Evolutionary conservation across 352 stramenopile species (phyloP).

Genomic region (Phytophthora citrophthora): DNA sequence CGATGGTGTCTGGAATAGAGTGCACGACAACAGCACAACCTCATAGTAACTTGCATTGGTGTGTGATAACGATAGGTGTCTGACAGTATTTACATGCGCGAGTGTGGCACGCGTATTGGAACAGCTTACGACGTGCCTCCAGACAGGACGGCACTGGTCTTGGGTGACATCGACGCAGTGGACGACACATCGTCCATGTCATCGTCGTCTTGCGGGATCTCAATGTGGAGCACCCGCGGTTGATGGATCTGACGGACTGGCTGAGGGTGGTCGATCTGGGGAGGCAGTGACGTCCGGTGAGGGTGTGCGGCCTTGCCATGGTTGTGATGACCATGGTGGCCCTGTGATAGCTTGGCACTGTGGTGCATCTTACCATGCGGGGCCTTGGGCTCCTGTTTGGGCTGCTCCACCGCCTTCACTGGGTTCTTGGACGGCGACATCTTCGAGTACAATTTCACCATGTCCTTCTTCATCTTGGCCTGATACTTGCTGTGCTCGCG

Average conservation of each 20-base stretch:
- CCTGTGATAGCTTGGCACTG: conserved; percentile 20
- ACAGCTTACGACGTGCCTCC: conserved; percentile 14
- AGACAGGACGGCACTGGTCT: conserved; percentile 38
- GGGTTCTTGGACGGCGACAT: conserved; percentile 37
- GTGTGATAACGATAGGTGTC: conserved; percentile 23
- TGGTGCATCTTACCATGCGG: conserved; percentile 29
- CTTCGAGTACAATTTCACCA: conserved; percentile 41
- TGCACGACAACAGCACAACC: conserved; percentile 21
- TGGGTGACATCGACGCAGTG: conserved; percentile 34
- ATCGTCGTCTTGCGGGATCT: conserved; percentile 31
- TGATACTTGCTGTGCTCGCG: conserved; percentile 77
- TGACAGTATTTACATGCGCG: conserved; percentile 29
- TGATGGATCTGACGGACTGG: conserved; percentile 35
- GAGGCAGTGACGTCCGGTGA: conserved; percentile 29
- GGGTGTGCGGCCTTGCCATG: conserved; percentile 24
- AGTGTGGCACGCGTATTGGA: background rate
- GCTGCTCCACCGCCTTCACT: conserved; percentile 30
- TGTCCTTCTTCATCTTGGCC: conserved; percentile 52
- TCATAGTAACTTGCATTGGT: conserved; percentile 33
- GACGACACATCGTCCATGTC: conserved; percentile 36
- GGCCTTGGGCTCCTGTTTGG: conserved; percentile 30
- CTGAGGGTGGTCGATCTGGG: conserved; percentile 39
- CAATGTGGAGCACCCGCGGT: conserved; percentile 33
- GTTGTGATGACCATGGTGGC: conserved; percentile 18
- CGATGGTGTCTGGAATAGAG: conserved; percentile 27